Evolutionary conservation across 75 land plant genomes (phyloP).

Genomic region (Gnetum montanum): DNA sequence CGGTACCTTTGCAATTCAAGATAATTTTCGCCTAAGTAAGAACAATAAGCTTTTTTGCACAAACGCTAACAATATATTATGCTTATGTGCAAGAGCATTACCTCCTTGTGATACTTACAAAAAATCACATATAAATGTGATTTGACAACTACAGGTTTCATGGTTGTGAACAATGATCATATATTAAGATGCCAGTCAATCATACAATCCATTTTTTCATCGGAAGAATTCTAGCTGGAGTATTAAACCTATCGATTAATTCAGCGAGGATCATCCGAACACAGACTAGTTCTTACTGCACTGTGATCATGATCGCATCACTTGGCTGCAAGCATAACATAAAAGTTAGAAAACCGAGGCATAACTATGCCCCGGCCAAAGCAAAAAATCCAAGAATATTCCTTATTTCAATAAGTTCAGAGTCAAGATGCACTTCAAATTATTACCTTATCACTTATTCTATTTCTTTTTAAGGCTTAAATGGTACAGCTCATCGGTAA

Average conservation of each 20-base stretch:
- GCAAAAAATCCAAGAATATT: no score
- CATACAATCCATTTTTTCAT: background rate
- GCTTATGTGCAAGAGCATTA: background rate
- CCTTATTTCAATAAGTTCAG: no score
- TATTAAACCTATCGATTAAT: background rate
- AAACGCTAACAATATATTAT: background rate
- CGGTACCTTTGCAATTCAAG: background rate
- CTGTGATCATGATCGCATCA: background rate
- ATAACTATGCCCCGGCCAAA: background rate
- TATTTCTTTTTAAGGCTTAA: no score
- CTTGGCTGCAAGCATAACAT: slow-evolving; percentile 2
- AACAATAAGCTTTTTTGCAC: background rate
- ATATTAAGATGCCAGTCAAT: background rate
- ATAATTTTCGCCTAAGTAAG: background rate
- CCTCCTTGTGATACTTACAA: no score
- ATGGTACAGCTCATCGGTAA: no score
- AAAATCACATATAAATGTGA: no score
- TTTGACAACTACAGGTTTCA: no score
- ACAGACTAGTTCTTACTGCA: background rate
- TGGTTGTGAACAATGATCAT: background rate
- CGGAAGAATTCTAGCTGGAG: background rate
- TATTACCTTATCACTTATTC: no score
- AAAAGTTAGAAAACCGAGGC: background rate
- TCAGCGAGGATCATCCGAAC: background rate
- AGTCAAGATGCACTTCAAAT: no score